Percentiles rank a stretch among this genome's conserved stretches.
phyloP scores from a whole-genome alignment of 805 yeast species.

The Ogataea nakhonphanomensis region DNA sequence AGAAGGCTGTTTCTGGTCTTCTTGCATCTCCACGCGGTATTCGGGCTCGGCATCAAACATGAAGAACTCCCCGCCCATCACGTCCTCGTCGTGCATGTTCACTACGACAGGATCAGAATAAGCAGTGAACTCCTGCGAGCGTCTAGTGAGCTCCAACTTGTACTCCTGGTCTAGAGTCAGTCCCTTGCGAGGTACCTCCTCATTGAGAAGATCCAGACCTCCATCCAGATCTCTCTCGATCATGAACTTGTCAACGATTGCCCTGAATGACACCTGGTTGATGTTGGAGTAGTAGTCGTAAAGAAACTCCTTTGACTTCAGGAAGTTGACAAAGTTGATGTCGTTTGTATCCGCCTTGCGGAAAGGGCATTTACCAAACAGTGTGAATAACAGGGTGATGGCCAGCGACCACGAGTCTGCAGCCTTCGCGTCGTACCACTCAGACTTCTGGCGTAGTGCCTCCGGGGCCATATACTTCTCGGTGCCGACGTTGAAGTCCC shows the following conservation, averaged over 20 bases:
- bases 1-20: constrained; percentile 15
- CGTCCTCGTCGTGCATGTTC: constrained; percentile 9
- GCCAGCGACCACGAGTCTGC: constrained; percentile 59
- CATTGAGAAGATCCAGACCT: constrained; percentile 29
- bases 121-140: constrained; percentile 5
- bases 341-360: constrained; percentile 39
- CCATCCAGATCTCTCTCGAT: constrained; percentile 38
- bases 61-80: constrained; percentile 30
- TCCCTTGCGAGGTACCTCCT: constrained; percentile 35
- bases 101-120: constrained; percentile 7
- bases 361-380: constrained; percentile 54
- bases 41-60: constrained; percentile 36
- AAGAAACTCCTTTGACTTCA: constrained; percentile 38
- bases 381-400: constrained; percentile 44
- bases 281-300: constrained; percentile 49
- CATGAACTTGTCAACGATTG: constrained; percentile 40
- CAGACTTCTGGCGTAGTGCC: constrained; percentile 22
- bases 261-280: constrained; percentile 39
- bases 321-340: constrained; percentile 42
- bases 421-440: constrained; percentile 38
- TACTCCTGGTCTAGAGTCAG: constrained; percentile 46
- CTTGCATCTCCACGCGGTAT: constrained; percentile 18
- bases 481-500: constrained; percentile 48
- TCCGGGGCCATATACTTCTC: constrained; percentile 62
- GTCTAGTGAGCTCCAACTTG: constrained; percentile 24